Evolutionary conservation across 257 asterid species (phyloP).

Genomic region (Echites panduratus): DNA sequence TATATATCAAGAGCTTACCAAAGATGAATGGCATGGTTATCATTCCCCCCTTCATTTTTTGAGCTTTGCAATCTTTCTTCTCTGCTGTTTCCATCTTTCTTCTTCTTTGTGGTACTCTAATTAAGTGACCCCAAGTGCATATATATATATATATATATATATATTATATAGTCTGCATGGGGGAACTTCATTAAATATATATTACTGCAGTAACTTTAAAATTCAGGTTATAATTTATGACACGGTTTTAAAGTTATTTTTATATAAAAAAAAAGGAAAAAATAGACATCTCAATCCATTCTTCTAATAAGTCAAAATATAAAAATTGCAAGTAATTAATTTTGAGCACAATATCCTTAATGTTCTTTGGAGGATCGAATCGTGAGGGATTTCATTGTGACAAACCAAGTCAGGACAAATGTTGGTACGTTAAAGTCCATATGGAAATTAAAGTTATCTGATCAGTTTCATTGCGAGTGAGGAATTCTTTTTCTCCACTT

Average conservation of each 20-base stretch:
- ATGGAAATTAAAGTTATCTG: constrained; percentile 6
- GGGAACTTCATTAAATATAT: neutral
- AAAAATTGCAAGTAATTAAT: too few species aligned
- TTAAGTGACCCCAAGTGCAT: constrained; percentile 5
- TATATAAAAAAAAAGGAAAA: too few species aligned
- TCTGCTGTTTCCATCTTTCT: constrained; percentile 32
- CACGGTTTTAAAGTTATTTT: neutral
- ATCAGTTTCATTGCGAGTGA: constrained; percentile 12
- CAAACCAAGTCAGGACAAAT: constrained; percentile 28
- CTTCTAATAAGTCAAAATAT: too few species aligned
- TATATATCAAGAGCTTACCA: constrained; percentile 29
- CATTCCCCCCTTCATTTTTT: constrained; percentile 59
- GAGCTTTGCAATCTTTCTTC: constrained; percentile 19
- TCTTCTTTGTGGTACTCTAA: constrained; percentile 18
- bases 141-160: too few species aligned
- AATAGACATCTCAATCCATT: too few species aligned
- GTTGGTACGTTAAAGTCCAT: constrained; percentile 14
- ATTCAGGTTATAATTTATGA: neutral
- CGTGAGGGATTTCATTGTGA: constrained; percentile 10
- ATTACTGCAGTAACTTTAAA: neutral
- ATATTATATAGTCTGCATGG: constrained; percentile 44
- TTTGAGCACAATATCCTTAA: too few species aligned
- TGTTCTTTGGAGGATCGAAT: constrained; percentile 5
- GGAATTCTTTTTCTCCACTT: neutral
- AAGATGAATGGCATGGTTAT: constrained; percentile 92